phyloP scores from a whole-genome alignment of 306 rosid genomes.

The Vigna unguiculata region DNA sequence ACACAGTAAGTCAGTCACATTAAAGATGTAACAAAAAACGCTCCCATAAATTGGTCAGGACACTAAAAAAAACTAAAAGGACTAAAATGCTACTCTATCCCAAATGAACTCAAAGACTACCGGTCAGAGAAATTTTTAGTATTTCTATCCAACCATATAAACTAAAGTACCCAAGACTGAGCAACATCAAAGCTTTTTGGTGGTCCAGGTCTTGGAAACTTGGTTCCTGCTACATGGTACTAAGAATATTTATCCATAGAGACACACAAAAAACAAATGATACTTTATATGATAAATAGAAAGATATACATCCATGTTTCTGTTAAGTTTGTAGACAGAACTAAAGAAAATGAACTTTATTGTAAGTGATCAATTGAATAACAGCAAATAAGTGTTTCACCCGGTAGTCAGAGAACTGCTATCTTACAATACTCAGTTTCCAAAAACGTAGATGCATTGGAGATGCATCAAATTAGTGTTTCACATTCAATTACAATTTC shows the following conservation, averaged over 20 bases:
- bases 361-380: not conserved
- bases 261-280: not conserved
- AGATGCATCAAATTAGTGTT: slow-evolving; percentile 10
- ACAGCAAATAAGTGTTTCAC: not conserved
- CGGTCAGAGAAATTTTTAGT: too few species aligned
- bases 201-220: too few species aligned
- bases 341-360: too few species aligned
- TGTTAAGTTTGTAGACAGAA: not conserved
- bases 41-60: not conserved
- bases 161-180: too few species aligned
- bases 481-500: slow-evolving; percentile 18
- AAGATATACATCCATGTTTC: not conserved
- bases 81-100: not conserved
- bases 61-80: not conserved
- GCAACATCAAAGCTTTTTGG: too few species aligned
- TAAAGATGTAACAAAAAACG: not conserved
- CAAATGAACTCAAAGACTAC: not conserved
- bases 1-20: not conserved
- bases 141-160: too few species aligned
- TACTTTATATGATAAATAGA: not conserved
- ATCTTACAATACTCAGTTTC: not conserved
- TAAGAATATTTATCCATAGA: slow-evolving; percentile 11
- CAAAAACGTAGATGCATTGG: not conserved
- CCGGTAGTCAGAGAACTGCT: not conserved
- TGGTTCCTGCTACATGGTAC: too few species aligned